phyloP scores from a whole-genome alignment of 2,329 filamentous ascomycete genomes.

The Epichloe coenophiala region DNA sequence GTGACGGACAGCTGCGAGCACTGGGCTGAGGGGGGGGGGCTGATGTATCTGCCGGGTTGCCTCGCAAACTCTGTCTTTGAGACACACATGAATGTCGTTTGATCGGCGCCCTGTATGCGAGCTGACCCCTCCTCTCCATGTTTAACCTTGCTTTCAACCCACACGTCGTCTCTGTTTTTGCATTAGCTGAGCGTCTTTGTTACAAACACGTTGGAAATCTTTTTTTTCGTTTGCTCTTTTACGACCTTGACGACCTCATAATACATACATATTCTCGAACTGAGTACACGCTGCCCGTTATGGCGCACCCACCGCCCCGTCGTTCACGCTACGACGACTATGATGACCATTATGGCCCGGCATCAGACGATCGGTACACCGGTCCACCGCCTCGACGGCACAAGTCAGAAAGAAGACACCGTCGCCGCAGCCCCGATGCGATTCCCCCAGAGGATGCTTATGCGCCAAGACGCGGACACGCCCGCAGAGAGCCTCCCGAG shows the following conservation, averaged over 20 bases:
- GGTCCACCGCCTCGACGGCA: conserved; percentile 10
- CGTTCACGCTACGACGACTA: conserved; percentile 15
- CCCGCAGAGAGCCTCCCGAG: conserved; percentile 4
- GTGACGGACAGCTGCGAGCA: neutral
- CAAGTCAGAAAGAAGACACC: conserved; percentile 12
- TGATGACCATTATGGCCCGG: conserved; percentile 11
- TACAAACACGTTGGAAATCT: neutral
- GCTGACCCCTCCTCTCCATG: too few species aligned
- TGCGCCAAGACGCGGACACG: conserved; percentile 5
- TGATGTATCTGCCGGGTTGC: neutral
- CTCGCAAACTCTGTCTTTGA: too few species aligned
- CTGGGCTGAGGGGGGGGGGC: neutral
- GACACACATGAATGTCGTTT: too few species aligned
- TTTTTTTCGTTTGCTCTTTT: neutral
- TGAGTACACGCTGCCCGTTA: neutral
- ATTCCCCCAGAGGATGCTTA: conserved; percentile 5
- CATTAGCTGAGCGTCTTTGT: neutral
- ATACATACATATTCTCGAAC: neutral
- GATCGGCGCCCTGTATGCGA: too few species aligned
- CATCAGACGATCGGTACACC: neutral
- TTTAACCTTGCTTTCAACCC: too few species aligned
- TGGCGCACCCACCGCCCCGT: conserved; percentile 11
- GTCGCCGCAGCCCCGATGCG: conserved; percentile 7
- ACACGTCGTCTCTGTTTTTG: neutral
- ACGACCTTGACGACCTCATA: neutral